These are phyloP conservation scores for Panicum hallii DNA, from an alignment of 202 grass and related monocot species.

Conservation along the genomic window DNA sequence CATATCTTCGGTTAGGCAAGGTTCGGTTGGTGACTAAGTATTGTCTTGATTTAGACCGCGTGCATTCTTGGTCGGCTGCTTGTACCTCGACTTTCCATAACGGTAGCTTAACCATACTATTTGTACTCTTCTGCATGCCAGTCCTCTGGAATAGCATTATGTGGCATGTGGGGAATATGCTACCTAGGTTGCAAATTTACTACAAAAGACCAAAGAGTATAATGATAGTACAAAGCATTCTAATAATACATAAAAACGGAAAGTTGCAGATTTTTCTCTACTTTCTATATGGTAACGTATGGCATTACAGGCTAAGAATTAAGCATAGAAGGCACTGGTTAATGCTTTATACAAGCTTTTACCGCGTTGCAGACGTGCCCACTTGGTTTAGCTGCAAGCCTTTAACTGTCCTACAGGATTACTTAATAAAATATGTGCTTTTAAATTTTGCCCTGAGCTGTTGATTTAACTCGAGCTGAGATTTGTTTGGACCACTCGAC, in stretches of 20 bases:
- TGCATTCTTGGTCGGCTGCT: constrained; percentile 6
- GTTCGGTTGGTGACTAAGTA: background rate
- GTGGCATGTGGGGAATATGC: background rate
- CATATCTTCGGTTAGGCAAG: background rate
- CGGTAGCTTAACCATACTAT: background rate
- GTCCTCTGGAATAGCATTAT: background rate
- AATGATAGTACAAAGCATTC: background rate
- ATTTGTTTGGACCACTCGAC: background rate
- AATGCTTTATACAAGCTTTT: background rate
- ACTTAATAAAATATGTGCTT: background rate
- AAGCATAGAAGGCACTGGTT: background rate
- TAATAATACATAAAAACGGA: background rate
- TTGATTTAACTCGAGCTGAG: constrained; percentile 26
- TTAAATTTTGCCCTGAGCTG: constrained; percentile 15
- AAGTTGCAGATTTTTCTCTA: constrained; percentile 5
- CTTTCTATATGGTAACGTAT: background rate
- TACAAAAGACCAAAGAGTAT: constrained; percentile 5
- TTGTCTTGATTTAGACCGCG: constrained; percentile 22
- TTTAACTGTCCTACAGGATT: background rate
- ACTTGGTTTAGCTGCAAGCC: constrained; percentile 11
- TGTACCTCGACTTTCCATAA: background rate
- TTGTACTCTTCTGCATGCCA: constrained; percentile 8
- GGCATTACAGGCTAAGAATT: background rate
- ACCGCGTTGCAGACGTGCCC: constrained; percentile 4
- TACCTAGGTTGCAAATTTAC: background rate